These are phyloP conservation scores for Cladosporium sp. DNA, from an alignment of 2,329 filamentous ascomycete genomes.

Conservation along the genomic window DNA sequence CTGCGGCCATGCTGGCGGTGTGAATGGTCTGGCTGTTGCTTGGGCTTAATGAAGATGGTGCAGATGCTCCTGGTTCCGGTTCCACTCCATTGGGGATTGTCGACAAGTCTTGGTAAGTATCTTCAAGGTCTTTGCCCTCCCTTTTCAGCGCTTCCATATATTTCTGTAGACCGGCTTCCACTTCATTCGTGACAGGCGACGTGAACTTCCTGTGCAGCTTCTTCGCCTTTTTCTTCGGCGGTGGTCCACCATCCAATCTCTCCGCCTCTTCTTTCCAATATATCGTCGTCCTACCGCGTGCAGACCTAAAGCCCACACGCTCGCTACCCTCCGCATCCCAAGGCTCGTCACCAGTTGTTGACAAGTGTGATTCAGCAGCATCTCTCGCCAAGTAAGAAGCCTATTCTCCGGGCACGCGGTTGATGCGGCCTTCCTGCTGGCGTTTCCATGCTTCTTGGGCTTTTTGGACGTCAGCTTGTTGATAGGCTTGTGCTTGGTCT, in stretches of 20 bases:
- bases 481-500: neutral
- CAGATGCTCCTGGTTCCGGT: neutral
- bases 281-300: neutral
- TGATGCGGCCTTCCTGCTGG: neutral
- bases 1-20: neutral
- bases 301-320: neutral
- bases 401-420: neutral
- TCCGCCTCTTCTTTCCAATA: neutral
- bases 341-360: neutral
- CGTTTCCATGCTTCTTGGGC: neutral
- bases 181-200: neutral
- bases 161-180: neutral
- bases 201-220: conserved; percentile 12
- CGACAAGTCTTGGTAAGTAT: neutral
- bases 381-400: neutral
- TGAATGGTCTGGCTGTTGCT: neutral
- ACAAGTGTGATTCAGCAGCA: neutral
- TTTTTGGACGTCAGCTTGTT: neutral
- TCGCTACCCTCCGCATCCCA: neutral
- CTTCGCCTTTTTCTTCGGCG: conserved; percentile 12
- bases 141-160: neutral
- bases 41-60: neutral
- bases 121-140: neutral
- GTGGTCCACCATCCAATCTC: neutral
- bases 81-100: neutral